A percentile compares a stretch with the other conserved stretches of the same genome.
Conservation (phyloP, 2,329 filamentous ascomycete genomes). For the Scleromitrula shiraiana region DNA sequence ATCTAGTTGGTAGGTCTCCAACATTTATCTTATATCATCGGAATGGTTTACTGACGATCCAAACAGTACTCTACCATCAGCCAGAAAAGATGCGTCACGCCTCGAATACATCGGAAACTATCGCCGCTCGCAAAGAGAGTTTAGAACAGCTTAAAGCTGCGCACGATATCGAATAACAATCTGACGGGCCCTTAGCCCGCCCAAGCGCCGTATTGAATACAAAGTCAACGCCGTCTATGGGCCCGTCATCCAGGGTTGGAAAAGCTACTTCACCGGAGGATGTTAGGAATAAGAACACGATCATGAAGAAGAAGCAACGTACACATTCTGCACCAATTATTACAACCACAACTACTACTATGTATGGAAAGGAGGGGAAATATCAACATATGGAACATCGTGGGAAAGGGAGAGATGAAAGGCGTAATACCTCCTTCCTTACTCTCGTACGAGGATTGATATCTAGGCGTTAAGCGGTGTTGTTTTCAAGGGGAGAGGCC, state of each 20-base stretch:
- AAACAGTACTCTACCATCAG: slow-evolving; percentile 63
- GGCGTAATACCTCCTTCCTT: slow-evolving; percentile 11
- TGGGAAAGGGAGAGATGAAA: background rate
- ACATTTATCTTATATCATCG: background rate
- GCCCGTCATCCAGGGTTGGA: slow-evolving; percentile 18
- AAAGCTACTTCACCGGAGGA: slow-evolving; percentile 1
- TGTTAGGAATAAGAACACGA: slow-evolving; percentile 6
- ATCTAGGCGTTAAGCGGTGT: slow-evolving; percentile 10
- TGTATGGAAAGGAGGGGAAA: slow-evolving; percentile 3
- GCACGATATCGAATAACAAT: slow-evolving; percentile 96
- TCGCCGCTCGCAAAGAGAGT: slow-evolving; percentile 89
- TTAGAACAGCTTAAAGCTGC: slow-evolving; percentile 97
- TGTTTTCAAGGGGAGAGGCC: slow-evolving; percentile 4
- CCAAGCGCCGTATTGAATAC: slow-evolving; percentile 8
- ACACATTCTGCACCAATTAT: slow-evolving; percentile 6
- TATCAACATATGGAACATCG: slow-evolving; percentile 7
- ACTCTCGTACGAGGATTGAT: slow-evolving; percentile 8
- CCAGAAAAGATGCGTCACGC: slow-evolving; percentile 46
- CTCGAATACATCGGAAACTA: slow-evolving; percentile 71
- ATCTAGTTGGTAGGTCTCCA: slow-evolving; percentile 77
- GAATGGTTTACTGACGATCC: slow-evolving; percentile 8
- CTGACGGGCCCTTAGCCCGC: slow-evolving; percentile 45
- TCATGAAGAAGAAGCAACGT: slow-evolving; percentile 2
- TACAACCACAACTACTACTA: slow-evolving; percentile 1
- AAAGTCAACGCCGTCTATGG: slow-evolving; percentile 11